A percentile compares a stretch with the other conserved stretches of the same genome.
Evolutionary conservation across 805 yeast genomes (phyloP).

Genomic region (Yarrowia sp.): DNA sequence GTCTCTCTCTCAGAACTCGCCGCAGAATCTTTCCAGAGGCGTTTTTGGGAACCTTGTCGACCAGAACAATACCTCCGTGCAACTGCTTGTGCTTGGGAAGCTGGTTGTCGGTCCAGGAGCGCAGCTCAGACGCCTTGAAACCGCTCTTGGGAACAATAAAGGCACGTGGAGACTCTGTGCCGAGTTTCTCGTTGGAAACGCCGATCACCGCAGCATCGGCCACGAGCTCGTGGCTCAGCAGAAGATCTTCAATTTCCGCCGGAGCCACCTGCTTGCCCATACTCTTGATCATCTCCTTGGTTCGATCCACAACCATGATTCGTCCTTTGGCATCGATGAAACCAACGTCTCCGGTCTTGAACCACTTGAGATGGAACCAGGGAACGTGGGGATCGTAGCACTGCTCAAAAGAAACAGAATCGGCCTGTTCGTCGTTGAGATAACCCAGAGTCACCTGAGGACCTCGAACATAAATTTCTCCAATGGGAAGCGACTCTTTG

Average conservation of each 20-base stretch:
- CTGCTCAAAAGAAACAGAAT: slow-evolving; percentile 54
- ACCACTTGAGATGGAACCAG: slow-evolving; percentile 51
- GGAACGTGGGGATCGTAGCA: slow-evolving; percentile 41
- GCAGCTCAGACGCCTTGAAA: not conserved
- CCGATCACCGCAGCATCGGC: slow-evolving; percentile 93
- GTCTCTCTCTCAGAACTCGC: slow-evolving; percentile 77
- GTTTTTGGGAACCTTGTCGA: slow-evolving; percentile 88
- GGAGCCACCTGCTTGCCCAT: slow-evolving; percentile 85
- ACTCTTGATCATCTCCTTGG: slow-evolving; percentile 51
- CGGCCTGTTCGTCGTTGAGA: slow-evolving; percentile 58
- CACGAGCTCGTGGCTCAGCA: slow-evolving; percentile 75
- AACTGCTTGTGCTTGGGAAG: slow-evolving; percentile 52
- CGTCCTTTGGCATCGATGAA: slow-evolving; percentile 55
- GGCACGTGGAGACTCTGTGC: slow-evolving; percentile 66
- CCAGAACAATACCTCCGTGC: slow-evolving; percentile 64
- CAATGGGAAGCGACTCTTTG: slow-evolving; percentile 45
- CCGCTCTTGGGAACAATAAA: slow-evolving; percentile 45
- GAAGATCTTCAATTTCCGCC: slow-evolving; percentile 91
- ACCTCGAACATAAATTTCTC: slow-evolving; percentile 63
- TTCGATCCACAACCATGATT: slow-evolving; percentile 54
- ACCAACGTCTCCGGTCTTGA: slow-evolving; percentile 66
- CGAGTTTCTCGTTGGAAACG: slow-evolving; percentile 62
- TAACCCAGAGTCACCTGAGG: slow-evolving; percentile 62
- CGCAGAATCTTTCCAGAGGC: slow-evolving; percentile 95
- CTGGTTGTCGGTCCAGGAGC: slow-evolving; percentile 49